phyloP scores from a whole-genome alignment of 257 asterid species.

The Petunia axillaris region DNA sequence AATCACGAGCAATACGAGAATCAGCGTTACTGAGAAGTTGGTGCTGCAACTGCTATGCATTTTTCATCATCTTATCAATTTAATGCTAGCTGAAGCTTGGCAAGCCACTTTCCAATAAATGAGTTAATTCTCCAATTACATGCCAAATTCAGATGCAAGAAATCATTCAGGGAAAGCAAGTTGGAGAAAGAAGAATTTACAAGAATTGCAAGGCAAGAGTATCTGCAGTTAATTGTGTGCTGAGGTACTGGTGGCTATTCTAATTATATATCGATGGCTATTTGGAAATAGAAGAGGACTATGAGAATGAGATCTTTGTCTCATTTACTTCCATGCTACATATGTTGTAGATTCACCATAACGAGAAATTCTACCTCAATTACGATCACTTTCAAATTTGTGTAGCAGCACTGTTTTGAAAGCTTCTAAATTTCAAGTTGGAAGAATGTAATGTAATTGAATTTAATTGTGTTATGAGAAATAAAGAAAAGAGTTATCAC shows the following conservation, averaged over 20 bases:
- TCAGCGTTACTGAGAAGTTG: background rate
- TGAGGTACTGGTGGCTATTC: background rate
- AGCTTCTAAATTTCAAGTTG: too few species aligned
- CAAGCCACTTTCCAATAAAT: background rate
- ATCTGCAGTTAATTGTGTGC: background rate
- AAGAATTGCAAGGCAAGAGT: background rate
- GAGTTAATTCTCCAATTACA: background rate
- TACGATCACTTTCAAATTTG: too few species aligned
- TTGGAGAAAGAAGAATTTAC: background rate
- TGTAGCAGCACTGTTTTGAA: too few species aligned
- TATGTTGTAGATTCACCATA: background rate
- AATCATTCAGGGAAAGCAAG: background rate
- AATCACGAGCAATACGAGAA: too few species aligned
- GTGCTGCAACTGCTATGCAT: background rate
- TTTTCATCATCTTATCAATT: background rate
- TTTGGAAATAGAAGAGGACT: background rate
- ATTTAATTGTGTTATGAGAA: too few species aligned
- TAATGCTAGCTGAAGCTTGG: background rate
- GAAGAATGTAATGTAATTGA: too few species aligned
- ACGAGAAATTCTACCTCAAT: background rate
- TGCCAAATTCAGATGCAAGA: too few species aligned
- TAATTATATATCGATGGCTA: background rate
- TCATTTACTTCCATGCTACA: background rate
- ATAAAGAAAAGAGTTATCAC: too few species aligned
- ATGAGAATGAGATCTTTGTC: slow-evolving; percentile 13